Conservation (phyloP, 2,329 filamentous ascomycete species). For the Gnomoniopsis smithogilvyi region DNA sequence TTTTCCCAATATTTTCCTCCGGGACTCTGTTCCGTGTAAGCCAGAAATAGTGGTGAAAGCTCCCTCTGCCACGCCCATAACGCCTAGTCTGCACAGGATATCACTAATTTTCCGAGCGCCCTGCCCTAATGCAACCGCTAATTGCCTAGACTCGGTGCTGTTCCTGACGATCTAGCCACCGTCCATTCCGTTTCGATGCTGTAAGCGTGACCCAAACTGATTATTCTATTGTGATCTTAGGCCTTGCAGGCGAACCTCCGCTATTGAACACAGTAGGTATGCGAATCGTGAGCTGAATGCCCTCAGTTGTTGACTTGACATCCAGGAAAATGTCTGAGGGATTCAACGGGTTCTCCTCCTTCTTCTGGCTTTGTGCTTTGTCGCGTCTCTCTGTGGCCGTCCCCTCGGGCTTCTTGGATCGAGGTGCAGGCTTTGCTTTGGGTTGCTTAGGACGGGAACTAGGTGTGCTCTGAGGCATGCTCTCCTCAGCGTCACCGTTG, state of each 20-base stretch:
- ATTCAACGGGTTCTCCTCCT: conserved; percentile 29
- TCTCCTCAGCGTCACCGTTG: conserved; percentile 20
- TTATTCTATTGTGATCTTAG: conserved; percentile 31
- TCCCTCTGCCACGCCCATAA: too few species aligned
- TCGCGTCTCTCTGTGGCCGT: conserved; percentile 30
- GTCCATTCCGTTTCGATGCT: not conserved
- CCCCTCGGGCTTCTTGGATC: conserved; percentile 23
- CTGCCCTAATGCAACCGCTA: not conserved
- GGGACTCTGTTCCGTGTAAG: too few species aligned
- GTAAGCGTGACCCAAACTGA: not conserved
- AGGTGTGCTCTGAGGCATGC: conserved; percentile 13
- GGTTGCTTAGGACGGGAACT: not conserved
- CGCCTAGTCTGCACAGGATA: not conserved
- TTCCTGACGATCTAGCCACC: not conserved
- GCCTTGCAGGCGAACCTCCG: conserved; percentile 24
- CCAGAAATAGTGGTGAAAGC: too few species aligned
- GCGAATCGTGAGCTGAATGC: conserved; percentile 55
- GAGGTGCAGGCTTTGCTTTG: conserved; percentile 15
- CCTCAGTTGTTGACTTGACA: conserved; percentile 55
- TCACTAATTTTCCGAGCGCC: not conserved
- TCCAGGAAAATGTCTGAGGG: conserved; percentile 55
- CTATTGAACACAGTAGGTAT: conserved; percentile 53
- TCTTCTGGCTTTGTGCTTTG: conserved; percentile 33
- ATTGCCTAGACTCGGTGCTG: not conserved
- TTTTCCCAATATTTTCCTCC: too few species aligned